These are phyloP conservation scores for Gremmenia infestans DNA, from an alignment of 2,329 filamentous ascomycete genomes.

Conservation along the genomic window DNA sequence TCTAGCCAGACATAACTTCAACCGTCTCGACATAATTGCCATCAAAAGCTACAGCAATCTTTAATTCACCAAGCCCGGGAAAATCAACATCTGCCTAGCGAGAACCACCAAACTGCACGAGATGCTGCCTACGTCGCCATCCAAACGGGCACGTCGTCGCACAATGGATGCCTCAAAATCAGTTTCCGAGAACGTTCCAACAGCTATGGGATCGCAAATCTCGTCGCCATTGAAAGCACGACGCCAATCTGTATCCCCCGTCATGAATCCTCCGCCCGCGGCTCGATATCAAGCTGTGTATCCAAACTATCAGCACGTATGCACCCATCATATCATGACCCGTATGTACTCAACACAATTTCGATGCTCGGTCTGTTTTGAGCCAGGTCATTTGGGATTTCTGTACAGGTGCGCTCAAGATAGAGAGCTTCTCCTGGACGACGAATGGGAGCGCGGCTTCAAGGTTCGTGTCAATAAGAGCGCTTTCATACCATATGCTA, in stretches of 20 bases:
- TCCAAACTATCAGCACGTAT: slow-evolving; percentile 33
- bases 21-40: no score
- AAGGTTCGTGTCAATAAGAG: slow-evolving; percentile 22
- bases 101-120: no score
- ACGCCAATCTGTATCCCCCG: no score
- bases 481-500: slow-evolving; percentile 3
- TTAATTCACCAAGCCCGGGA: no score
- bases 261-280: not conserved
- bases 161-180: no score
- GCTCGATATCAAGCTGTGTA: not conserved
- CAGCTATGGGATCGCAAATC: not conserved
- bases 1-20: no score
- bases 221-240: no score
- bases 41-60: no score
- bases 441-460: slow-evolving; percentile 30
- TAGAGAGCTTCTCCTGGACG: slow-evolving; percentile 40
- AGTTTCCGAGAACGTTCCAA: not conserved
- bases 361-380: slow-evolving; percentile 54
- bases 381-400: slow-evolving; percentile 58
- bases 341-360: slow-evolving; percentile 52
- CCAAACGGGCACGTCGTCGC: no score
- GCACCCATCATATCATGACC: slow-evolving; percentile 65
- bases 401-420: slow-evolving; percentile 71
- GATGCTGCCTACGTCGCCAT: no score
- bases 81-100: no score